These are phyloP conservation scores for Puccinia polysora DNA, from an alignment of 1,284 basidiomycete genomes.

Conservation along the genomic window DNA sequence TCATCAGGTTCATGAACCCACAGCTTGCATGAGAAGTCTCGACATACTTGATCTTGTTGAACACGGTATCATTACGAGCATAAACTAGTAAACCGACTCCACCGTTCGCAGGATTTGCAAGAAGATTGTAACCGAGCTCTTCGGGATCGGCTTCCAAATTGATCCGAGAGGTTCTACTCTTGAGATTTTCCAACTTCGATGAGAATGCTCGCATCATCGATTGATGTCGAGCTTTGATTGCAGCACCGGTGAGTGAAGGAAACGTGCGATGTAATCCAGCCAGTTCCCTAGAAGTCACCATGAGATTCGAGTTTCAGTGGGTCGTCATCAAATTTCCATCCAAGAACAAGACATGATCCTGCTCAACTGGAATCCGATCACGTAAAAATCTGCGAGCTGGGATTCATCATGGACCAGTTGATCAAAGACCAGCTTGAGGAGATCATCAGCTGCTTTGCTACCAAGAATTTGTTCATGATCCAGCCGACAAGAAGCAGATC, in stretches of 20 bases:
- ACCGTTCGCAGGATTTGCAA: constrained; percentile 18
- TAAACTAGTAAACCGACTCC: constrained; percentile 35
- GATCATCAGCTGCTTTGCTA: constrained; percentile 19
- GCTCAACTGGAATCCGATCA: constrained; percentile 39
- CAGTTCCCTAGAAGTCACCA: constrained; percentile 25
- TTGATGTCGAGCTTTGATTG: constrained; percentile 31
- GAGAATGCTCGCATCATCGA: constrained; percentile 37
- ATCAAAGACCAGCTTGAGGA: constrained; percentile 31
- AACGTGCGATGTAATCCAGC: constrained; percentile 36
- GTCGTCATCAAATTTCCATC: neutral
- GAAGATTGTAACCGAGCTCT: constrained; percentile 17
- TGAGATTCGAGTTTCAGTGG: constrained; percentile 4
- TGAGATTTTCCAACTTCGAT: constrained; percentile 5
- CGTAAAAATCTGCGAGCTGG: constrained; percentile 37
- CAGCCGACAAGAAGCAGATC: neutral
- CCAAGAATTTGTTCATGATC: neutral
- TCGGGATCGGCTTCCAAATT: neutral
- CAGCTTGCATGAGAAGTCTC: constrained; percentile 16
- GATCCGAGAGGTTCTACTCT: neutral
- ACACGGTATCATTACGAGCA: constrained; percentile 33
- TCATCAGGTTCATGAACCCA: constrained; percentile 60
- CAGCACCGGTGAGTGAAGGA: constrained; percentile 14
- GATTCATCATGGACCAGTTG: neutral
- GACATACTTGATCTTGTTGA: constrained; percentile 11
- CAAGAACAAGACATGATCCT: neutral